These are phyloP conservation scores for Trametes elegans DNA, from an alignment of 768 basidiomycete species.

Conservation along the genomic window DNA sequence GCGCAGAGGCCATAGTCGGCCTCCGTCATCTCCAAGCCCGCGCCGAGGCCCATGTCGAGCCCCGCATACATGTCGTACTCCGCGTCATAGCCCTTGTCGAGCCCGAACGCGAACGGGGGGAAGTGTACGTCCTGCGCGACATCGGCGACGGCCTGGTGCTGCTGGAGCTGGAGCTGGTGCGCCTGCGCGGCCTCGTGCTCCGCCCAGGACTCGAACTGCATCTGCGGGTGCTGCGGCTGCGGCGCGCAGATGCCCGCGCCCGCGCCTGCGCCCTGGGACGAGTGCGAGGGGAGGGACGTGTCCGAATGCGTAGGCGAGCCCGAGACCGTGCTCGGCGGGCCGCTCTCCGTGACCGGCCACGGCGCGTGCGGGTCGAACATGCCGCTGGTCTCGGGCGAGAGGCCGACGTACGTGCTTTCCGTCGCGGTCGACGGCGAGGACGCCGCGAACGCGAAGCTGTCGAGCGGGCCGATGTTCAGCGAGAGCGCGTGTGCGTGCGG, in stretches of 20 bases:
- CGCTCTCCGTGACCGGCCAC: slow-evolving; percentile 16
- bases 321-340: slow-evolving; percentile 15
- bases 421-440: slow-evolving; percentile 10
- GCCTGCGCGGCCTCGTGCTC: background rate
- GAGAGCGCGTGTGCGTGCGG: slow-evolving; percentile 11
- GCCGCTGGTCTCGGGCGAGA: slow-evolving; percentile 3
- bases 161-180: too few relatives aligned
- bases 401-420: slow-evolving; percentile 2
- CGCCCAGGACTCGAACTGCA: slow-evolving; percentile 12
- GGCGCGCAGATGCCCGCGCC: slow-evolving; percentile 14
- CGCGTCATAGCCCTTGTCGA: slow-evolving; percentile 5
- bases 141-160: too few relatives aligned
- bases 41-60: slow-evolving; percentile 6
- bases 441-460: slow-evolving; percentile 14
- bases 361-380: slow-evolving; percentile 12
- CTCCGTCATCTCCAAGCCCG: background rate
- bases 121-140: background rate
- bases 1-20: slow-evolving; percentile 14
- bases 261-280: background rate
- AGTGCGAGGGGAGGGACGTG: slow-evolving; percentile 7
- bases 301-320: slow-evolving; percentile 17
- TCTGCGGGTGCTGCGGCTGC: slow-evolving; percentile 22
- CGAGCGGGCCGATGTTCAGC: slow-evolving; percentile 19
- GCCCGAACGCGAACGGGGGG: background rate
- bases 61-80: slow-evolving; percentile 6